Conservation (phyloP, 345 rosid species). For the Brassica napus region DNA sequence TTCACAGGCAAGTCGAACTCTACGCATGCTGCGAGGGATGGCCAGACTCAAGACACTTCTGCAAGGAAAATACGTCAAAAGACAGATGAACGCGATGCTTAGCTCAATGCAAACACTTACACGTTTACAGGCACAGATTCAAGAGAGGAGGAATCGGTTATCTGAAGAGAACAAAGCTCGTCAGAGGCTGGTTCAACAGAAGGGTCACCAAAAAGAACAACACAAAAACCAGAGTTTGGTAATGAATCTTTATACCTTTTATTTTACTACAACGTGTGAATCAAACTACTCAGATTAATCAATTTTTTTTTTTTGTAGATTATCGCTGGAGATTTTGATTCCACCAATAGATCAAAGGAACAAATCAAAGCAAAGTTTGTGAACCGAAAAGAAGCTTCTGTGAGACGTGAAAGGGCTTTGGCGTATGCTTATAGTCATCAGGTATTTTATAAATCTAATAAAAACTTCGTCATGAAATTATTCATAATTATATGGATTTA, state of each 20-base stretch:
- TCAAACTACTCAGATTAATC: conserved; percentile 7
- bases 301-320: conserved; percentile 6
- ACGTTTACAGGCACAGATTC: conserved; percentile 73
- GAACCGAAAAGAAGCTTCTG: conserved; percentile 67
- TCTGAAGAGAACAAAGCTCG: conserved; percentile 75
- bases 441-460: conserved; percentile 44
- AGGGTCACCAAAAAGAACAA: conserved; percentile 35
- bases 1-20: conserved; percentile 74
- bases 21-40: conserved; percentile 77
- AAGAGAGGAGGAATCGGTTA: conserved; percentile 68
- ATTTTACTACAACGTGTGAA: neutral
- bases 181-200: conserved; percentile 66
- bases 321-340: conserved; percentile 58
- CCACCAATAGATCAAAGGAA: conserved; percentile 66
- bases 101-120: conserved; percentile 88
- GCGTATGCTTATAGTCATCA: conserved; percentile 90
- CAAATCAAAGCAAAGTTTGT: conserved; percentile 54
- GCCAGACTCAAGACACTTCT: conserved; percentile 71
- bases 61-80: conserved; percentile 67
- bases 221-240: conserved; percentile 50
- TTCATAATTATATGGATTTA: neutral
- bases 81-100: conserved; percentile 72
- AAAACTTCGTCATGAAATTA: neutral
- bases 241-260: conserved; percentile 38
- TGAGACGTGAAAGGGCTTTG: conserved; percentile 89